Conservation (phyloP, 2,329 filamentous ascomycete genomes). For the Alternaria postmessia region DNA sequence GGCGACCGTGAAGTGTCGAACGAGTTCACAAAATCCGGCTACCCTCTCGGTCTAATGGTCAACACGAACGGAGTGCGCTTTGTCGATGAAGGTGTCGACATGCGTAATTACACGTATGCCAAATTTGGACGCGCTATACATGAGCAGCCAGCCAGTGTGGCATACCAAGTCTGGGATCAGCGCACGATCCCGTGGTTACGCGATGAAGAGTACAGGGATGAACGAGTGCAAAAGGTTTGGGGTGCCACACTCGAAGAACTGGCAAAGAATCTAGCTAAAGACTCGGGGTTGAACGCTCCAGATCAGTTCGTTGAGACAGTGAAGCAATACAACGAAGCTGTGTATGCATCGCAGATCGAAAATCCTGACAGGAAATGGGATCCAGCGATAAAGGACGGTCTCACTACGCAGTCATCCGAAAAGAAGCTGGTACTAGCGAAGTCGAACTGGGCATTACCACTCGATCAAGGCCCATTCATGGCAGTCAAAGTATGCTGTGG, state of each 20-base stretch:
- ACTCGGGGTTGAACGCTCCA: conserved; percentile 58
- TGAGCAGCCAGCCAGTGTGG: conserved; percentile 64
- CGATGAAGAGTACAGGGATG: conserved; percentile 68
- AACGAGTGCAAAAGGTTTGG: conserved; percentile 62
- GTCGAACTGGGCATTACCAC: conserved; percentile 70
- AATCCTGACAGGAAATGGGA: conserved; percentile 61
- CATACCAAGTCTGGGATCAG: conserved; percentile 72
- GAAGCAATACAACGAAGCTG: conserved; percentile 66
- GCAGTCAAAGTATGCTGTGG: conserved; percentile 71
- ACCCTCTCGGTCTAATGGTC: conserved; percentile 71
- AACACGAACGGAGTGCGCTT: conserved; percentile 68
- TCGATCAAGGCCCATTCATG: conserved; percentile 66
- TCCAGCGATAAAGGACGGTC: conserved; percentile 67
- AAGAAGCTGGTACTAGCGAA: conserved; percentile 61
- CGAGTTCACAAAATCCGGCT: conserved; percentile 73
- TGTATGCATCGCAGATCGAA: conserved; percentile 57
- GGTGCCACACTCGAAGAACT: conserved; percentile 64
- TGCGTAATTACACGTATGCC: conserved; percentile 74
- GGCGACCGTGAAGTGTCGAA: conserved; percentile 70
- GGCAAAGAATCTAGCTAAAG: conserved; percentile 57
- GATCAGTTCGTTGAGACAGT: conserved; percentile 62
- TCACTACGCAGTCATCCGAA: conserved; percentile 65
- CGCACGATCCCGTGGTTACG: conserved; percentile 62
- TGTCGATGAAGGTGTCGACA: conserved; percentile 71
- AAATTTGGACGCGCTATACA: conserved; percentile 70